phyloP scores from a whole-genome alignment of 768 basidiomycete species.

The Lentinula guzmanii region DNA sequence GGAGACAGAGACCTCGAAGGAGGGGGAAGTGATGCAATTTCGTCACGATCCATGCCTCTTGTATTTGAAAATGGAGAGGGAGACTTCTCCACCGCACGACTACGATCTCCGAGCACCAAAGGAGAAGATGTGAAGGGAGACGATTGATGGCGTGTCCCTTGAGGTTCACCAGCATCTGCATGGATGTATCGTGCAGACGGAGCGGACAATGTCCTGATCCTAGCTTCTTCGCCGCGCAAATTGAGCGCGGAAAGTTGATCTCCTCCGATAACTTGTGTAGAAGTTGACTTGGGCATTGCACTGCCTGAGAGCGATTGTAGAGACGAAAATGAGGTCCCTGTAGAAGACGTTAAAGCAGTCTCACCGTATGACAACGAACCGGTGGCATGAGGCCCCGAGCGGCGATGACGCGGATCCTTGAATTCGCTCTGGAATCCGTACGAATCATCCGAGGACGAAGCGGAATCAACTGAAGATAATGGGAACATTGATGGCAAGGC shows the following conservation, averaged over 20 bases:
- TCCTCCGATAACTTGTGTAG: neutral
- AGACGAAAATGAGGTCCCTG: slow-evolving; percentile 6
- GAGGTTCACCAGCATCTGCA: neutral
- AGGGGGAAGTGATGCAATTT: neutral
- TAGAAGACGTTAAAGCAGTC: slow-evolving; percentile 1
- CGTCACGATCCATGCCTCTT: slow-evolving; percentile 8
- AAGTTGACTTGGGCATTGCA: neutral
- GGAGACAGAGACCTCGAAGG: slow-evolving; percentile 23
- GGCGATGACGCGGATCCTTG: neutral
- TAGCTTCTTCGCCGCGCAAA: neutral
- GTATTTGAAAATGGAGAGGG: slow-evolving; percentile 18
- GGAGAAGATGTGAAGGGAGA: neutral
- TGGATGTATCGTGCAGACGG: neutral
- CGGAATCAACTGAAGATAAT: neutral
- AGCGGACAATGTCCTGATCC: slow-evolving; percentile 1
- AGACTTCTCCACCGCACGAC: neutral
- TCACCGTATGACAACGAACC: neutral
- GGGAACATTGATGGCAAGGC: neutral
- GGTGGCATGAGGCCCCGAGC: neutral
- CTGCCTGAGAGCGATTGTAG: slow-evolving; percentile 2
- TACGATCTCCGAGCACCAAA: neutral
- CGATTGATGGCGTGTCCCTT: neutral
- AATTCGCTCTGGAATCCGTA: neutral
- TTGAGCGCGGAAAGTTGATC: neutral
- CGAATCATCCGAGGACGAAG: slow-evolving; percentile 2